Evolutionary conservation across 2,329 filamentous ascomycete species (phyloP), one percentile per base, ranked within the genome.

Genomic region (Epichloe gansuensis): DNA sequence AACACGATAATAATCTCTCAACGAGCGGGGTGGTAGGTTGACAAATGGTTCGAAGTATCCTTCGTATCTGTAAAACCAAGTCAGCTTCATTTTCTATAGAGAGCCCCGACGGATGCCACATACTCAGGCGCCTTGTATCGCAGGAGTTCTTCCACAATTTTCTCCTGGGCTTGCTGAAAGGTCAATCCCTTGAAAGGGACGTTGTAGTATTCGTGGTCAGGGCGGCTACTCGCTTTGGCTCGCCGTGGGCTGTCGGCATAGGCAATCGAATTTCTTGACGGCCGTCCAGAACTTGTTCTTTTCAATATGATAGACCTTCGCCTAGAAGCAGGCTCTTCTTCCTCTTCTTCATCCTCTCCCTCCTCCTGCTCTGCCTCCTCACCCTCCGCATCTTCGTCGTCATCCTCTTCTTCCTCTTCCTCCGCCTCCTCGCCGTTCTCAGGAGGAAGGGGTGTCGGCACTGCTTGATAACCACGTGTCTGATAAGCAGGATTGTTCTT

Each of bases 121-220:
- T 71, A 86, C 82, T 78, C 74, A 55, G 82, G 80, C 55, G 89
- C 83, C 47, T 80, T 75, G 58, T 76, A 81, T 46, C 86, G 78
- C 12, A 91, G 75, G 56, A 91, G 67, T 60, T 91, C 87, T 52
- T 85, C 80, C 4, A 95, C 73, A 53, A 95, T 81, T 71, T 89
- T 88, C 60, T 94, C 88, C 64, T 95, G 89, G 0, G 89, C 90
- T 62, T 90, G 78, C 64, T 94, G 88, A 63, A 95, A 91, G 9
- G 66, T 83, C 48, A 91, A 80, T 5, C 85, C 86, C 52, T 82
- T 80, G 66, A 88, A 91, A 1, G 79, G 74, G 4, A 77, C 69
- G 49, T 72, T 70, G 52, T 80, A 74, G 51, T 79, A 80, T 55
- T 80, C 71, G 48, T 74, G 69, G 52, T 81, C 76, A 6, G 74